Evolutionary conservation across 2,329 filamentous ascomycete species (phyloP).

Genomic region (Elsinoe batatas): DNA sequence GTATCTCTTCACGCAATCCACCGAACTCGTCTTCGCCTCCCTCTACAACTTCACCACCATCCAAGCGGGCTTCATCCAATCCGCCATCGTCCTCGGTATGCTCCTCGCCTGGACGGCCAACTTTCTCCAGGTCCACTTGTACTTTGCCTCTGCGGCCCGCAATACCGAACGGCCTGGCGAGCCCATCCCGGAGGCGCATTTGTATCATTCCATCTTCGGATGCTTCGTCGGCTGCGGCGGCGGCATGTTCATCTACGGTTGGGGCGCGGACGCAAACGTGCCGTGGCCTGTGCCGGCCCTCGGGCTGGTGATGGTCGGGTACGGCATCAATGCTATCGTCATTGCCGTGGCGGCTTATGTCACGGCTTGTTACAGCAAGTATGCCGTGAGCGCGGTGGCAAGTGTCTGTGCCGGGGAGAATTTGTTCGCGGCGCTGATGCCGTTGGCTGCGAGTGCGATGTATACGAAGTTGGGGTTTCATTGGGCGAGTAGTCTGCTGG

Average conservation of each 20-base stretch:
- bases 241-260: slow-evolving; percentile 44
- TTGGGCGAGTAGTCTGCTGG: slow-evolving; percentile 41
- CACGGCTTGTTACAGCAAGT: slow-evolving; percentile 40
- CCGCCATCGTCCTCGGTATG: slow-evolving; percentile 38
- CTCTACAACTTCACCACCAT: slow-evolving; percentile 34
- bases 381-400: slow-evolving; percentile 41
- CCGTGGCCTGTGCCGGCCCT: slow-evolving; percentile 41
- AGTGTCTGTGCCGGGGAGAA: slow-evolving; percentile 43
- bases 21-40: slow-evolving; percentile 33
- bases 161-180: slow-evolving; percentile 29
- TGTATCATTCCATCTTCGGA: slow-evolving; percentile 35
- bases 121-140: slow-evolving; percentile 27
- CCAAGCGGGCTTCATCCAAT: slow-evolving; percentile 37
- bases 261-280: slow-evolving; percentile 35
- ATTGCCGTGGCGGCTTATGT: slow-evolving; percentile 40
- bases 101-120: slow-evolving; percentile 32
- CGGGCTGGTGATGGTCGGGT: slow-evolving; percentile 40
- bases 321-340: slow-evolving; percentile 40
- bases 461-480: slow-evolving; percentile 40
- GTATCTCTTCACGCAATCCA: slow-evolving; percentile 42
- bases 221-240: slow-evolving; percentile 39
- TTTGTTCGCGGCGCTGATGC: slow-evolving; percentile 38
- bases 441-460: slow-evolving; percentile 38
- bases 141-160: slow-evolving; percentile 32
- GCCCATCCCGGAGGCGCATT: slow-evolving; percentile 36